Evolutionary conservation across 768 basidiomycete genomes (phyloP).

Genomic region (Gloeophyllum trabeum): DNA sequence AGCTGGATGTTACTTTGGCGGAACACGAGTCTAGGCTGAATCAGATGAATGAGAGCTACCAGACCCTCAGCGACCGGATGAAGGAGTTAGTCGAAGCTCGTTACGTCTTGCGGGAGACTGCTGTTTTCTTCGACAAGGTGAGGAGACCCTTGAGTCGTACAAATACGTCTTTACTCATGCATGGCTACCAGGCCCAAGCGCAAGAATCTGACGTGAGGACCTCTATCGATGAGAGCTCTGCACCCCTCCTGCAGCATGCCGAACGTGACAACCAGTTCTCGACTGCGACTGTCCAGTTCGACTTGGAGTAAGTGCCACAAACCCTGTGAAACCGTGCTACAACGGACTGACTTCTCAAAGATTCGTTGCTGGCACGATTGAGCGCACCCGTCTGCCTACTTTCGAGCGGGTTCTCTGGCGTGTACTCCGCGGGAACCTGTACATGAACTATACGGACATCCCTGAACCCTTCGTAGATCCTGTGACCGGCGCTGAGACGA

Average conservation of each 20-base stretch:
- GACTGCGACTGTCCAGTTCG: conserved; percentile 48
- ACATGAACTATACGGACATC: conserved; percentile 98
- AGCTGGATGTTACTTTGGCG: conserved; percentile 76
- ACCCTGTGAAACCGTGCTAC: background rate
- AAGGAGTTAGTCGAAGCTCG: conserved; percentile 86
- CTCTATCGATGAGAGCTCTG: conserved; percentile 87
- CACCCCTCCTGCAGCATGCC: conserved; percentile 85
- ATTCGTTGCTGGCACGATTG: conserved; percentile 95
- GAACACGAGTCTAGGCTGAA: conserved; percentile 78
- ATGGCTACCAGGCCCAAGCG: conserved; percentile 50
- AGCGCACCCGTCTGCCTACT: conserved; percentile 80
- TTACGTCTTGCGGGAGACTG: conserved; percentile 92
- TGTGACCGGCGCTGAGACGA: conserved; percentile 66
- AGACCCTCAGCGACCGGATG: conserved; percentile 74
- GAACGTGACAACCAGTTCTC: conserved; percentile 65
- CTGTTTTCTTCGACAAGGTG: conserved; percentile 89
- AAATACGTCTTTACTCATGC: conserved; percentile 2
- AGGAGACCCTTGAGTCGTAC: conserved; percentile 10
- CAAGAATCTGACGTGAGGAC: conserved; percentile 72
- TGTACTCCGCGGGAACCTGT: conserved; percentile 92
- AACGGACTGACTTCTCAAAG: conserved; percentile 22
- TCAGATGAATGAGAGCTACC: conserved; percentile 92
- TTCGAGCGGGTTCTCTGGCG: conserved; percentile 99
- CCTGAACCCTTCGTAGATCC: conserved; percentile 87
- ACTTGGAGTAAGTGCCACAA: conserved; percentile 62